These are phyloP conservation scores for Porodaedalea pini DNA, from an alignment of 1,284 basidiomycete genomes.

Conservation along the genomic window DNA sequence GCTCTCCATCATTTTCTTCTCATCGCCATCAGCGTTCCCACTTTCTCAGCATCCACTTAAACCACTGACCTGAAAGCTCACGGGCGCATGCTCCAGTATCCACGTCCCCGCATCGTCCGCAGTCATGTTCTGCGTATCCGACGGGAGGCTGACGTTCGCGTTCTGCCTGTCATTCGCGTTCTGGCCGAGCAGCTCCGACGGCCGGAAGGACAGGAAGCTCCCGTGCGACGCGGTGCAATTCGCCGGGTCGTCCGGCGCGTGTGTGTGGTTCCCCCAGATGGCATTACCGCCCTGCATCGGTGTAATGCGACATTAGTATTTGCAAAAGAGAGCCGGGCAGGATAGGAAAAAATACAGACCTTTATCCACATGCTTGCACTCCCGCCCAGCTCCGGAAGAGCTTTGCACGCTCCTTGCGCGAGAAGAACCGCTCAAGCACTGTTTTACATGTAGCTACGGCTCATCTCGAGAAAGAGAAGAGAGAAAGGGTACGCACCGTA, in stretches of 20 bases:
- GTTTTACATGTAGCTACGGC: background rate
- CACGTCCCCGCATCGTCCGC: conserved; percentile 72
- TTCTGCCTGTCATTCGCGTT: conserved; percentile 30
- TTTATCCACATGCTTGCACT: conserved; percentile 93
- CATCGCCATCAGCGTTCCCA: background rate
- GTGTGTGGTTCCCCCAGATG: conserved; percentile 81
- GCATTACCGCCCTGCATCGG: conserved; percentile 72
- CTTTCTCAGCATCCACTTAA: conserved; percentile 3
- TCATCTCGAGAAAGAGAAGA: background rate
- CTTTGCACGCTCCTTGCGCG: conserved; percentile 82
- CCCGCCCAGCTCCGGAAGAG: conserved; percentile 97
- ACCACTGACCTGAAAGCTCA: conserved; percentile 72
- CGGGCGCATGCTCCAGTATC: conserved; percentile 83
- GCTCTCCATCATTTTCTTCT: conserved; percentile 78
- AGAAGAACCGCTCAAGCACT: conserved; percentile 88
- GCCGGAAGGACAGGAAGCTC: conserved; percentile 79
- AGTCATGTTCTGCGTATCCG: conserved; percentile 66
- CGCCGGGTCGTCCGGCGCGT: conserved; percentile 76
- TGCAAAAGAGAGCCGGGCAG: conserved; percentile 1
- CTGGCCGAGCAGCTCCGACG: conserved; percentile 26
- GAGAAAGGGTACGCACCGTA: conserved; percentile 51
- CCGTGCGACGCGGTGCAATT: conserved; percentile 71
- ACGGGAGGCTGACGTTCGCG: conserved; percentile 32
- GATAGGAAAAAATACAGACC: conserved; percentile 36
- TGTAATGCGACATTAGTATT: background rate